phyloP scores from a whole-genome alignment of 140 eudicot species.

The Oenanthe javanica region DNA sequence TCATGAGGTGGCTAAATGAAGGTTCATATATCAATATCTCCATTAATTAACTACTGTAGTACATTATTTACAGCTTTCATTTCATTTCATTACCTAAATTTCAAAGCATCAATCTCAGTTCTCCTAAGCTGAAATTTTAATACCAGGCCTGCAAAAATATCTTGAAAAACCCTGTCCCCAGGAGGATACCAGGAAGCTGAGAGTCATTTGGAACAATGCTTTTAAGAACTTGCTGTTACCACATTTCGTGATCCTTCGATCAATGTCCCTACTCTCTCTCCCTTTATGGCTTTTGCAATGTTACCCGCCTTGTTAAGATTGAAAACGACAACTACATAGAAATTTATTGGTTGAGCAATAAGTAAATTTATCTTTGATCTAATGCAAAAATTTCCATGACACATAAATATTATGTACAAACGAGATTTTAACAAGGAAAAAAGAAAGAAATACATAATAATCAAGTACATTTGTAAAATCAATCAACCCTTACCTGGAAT shows the following conservation, averaged over 20 bases:
- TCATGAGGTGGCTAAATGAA: background rate
- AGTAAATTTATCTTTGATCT: background rate
- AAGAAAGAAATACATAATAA: background rate
- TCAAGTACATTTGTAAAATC: background rate
- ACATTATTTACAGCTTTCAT: background rate
- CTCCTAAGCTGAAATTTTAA: background rate
- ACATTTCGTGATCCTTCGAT: constrained; percentile 50
- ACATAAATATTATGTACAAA: background rate
- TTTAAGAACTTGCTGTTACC: constrained; percentile 27
- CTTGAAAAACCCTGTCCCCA: background rate
- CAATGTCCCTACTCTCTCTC: constrained; percentile 86
- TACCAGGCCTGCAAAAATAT: background rate
- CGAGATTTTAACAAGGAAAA: background rate
- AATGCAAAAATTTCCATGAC: background rate
- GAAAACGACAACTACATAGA: constrained; percentile 73
- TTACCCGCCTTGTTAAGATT: constrained; percentile 70
- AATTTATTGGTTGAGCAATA: background rate
- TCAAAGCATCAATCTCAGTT: background rate
- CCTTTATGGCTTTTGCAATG: constrained; percentile 82
- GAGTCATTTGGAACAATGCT: background rate
- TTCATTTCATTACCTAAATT: background rate
- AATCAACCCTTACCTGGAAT: constrained; percentile 58
- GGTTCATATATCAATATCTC: background rate
- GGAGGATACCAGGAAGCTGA: background rate
- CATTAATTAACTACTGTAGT: background rate